Base-by-base conservation (phyloP, 208 protist genomes). In the Leishmania arabica region DNA sequence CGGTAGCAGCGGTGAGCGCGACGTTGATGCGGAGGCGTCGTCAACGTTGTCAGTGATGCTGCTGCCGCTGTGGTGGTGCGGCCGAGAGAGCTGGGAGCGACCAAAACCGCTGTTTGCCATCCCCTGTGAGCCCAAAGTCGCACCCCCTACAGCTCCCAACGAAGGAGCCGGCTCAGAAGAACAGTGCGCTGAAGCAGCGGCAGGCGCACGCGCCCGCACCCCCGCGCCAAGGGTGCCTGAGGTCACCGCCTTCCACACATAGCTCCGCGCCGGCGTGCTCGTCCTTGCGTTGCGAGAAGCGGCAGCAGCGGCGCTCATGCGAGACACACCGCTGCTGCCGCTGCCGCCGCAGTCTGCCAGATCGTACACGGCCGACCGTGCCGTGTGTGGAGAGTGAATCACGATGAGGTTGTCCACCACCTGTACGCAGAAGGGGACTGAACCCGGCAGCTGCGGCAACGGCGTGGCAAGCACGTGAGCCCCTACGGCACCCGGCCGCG, bases 331-430 rank as follows among this genome's bases (percentile, higher is more conserved):
- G 34, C 34, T 37, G 34, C 34, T 62, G 60, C 40, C 40, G 64
- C 45, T 27, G 21, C 72, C 40, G 51, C 53, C 40, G 51, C 53
- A 34, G 75, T 85, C 82, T 0, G 82, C 82, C 54, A 85, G 24
- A 75, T 94, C 91, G 82, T 89, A 94, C 24, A 80, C 84, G 47
- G 77, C 82, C 49, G 89, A 84, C 42, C 83, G 27, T 11, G 71
- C 80, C 5, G 77, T 82, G 9, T 54, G 40, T 0, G 75, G 58
- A n/a, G 51, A 56, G 80, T 93, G 89, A n/a, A 95, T 15, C 40
- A 95, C 34, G 49, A 95, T 45, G 72, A 93, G 62, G 56, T 92
- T 88, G 76, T 91, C 86, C 11, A 88, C 51, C 17, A 93, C 86
- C 51, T 95, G 91, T 53, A 95, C 73, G 3, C 70, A 81, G 62